Evolutionary conservation across 192 early-diverging fungal genomes (phyloP), one percentile per base, ranked within the genome.

Genomic region (Backusella parvicylindrica): DNA sequence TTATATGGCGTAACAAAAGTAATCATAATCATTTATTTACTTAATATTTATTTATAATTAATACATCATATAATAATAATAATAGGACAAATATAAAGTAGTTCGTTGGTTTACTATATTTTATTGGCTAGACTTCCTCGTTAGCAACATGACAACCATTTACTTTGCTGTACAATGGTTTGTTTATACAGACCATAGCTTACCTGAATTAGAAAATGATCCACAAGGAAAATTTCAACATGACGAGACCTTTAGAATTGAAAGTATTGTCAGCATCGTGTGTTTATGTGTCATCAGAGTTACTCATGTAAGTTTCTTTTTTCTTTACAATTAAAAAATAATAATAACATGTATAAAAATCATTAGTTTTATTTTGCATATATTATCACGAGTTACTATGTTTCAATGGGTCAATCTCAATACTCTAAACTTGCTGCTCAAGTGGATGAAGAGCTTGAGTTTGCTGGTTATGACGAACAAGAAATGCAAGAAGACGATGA

Each of bases 111-210:
- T 74, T 18, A 43, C 75, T 0, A 21, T 74, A 7, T 83, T 79
- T 37, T 83, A 83, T 56, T 83, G 81, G 81, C n/a, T 72, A 13
- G 81, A 83, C 37, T 72, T 75, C 18, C 12, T 79, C 21, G 16
- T 79, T 3, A 77, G 72, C 41, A 73, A 73, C 13, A 75, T 72
- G 9, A 66, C 72, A 6, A 77, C 81, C 2, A 63, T 73, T 5
- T 53, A 70, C 16, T 77, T 83, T 65, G 67, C 81, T 0, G 36
- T 77, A 2, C 47, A 73, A 36, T 83, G 81, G 81, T 83, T 79
- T 47, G 68, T 73, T 13, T 79, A 69, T 26, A 83, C 81, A 15
- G 81, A 83, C 33, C 81, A 79, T 15, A 75, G 77, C 32, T 30
- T 76, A 26, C 72, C 72, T 16, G 75, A 77, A 33, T 60, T 67